Conservation (phyloP, 345 rosid genomes). For the Ceriops zippeliana region DNA sequence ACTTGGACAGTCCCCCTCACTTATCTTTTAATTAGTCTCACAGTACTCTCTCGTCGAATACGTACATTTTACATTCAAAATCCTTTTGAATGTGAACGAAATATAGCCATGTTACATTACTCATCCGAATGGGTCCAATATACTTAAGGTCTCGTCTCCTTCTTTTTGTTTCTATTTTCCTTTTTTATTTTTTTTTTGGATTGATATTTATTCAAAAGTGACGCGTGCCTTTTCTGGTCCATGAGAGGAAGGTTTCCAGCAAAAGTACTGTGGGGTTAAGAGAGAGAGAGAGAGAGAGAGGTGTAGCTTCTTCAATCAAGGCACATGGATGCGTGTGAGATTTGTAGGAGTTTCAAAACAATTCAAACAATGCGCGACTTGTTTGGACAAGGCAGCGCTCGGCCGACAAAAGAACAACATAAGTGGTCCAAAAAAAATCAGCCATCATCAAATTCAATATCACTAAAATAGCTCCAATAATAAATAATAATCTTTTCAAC, state of each 20-base stretch:
- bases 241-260: not conserved
- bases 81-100: no score
- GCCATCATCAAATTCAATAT: not conserved
- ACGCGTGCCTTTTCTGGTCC: constrained; percentile 2
- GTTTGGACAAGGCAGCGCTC: not conserved
- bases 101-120: no score
- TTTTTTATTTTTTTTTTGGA: no score
- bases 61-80: no score
- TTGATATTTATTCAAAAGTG: no score
- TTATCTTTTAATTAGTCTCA: no score
- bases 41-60: no score
- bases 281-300: not conserved
- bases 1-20: no score
- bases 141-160: no score
- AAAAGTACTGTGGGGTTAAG: not conserved
- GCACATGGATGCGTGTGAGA: constrained; percentile 54
- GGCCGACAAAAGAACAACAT: constrained; percentile 4
- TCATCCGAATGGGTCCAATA: no score
- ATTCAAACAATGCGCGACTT: constrained; percentile 16
- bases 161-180: no score
- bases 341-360: not conserved
- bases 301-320: constrained; percentile 28
- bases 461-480: not conserved
- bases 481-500: no score
- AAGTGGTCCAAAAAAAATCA: constrained; percentile 22